phyloP scores from a whole-genome alignment of 208 protist genomes.

The Naegleria lovaniensis region DNA sequence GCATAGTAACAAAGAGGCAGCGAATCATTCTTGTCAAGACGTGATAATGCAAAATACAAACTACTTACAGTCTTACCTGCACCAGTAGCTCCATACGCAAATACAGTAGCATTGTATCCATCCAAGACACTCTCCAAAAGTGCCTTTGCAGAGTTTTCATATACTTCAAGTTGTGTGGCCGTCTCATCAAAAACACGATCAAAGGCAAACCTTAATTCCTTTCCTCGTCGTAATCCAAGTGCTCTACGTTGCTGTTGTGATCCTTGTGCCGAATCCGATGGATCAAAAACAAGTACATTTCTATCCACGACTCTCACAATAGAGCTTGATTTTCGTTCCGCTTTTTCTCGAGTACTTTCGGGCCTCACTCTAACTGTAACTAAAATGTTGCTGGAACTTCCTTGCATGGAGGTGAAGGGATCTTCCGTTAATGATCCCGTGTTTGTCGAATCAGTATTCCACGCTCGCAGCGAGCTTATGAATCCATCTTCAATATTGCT shows the following conservation, averaged over 20 bases:
- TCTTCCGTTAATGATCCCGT: neutral
- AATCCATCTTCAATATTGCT: neutral
- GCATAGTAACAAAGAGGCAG: too few species aligned
- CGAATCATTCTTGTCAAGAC: too few species aligned
- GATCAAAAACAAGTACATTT: conserved; percentile 55
- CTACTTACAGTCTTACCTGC: conserved; percentile 59
- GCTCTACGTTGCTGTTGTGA: neutral
- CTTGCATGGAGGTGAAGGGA: neutral
- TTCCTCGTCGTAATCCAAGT: conserved; percentile 7
- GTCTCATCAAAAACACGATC: conserved; percentile 26
- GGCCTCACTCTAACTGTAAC: conserved; percentile 2
- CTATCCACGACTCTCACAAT: conserved; percentile 48
- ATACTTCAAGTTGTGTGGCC: conserved; percentile 6
- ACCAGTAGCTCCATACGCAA: conserved; percentile 84
- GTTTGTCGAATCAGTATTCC: neutral
- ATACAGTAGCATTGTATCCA: conserved; percentile 86
- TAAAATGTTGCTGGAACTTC: neutral
- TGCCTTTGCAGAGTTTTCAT: conserved; percentile 30
- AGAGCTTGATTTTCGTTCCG: neutral
- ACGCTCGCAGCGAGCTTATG: neutral
- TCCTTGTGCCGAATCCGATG: neutral
- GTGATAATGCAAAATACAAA: conserved; percentile 61
- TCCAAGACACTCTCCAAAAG: conserved; percentile 75
- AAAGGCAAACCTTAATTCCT: conserved; percentile 41
- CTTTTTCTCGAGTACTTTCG: neutral